Evolutionary conservation across 2,329 filamentous ascomycete species (phyloP).

Genomic region (Colletotrichum tanaceti): DNA sequence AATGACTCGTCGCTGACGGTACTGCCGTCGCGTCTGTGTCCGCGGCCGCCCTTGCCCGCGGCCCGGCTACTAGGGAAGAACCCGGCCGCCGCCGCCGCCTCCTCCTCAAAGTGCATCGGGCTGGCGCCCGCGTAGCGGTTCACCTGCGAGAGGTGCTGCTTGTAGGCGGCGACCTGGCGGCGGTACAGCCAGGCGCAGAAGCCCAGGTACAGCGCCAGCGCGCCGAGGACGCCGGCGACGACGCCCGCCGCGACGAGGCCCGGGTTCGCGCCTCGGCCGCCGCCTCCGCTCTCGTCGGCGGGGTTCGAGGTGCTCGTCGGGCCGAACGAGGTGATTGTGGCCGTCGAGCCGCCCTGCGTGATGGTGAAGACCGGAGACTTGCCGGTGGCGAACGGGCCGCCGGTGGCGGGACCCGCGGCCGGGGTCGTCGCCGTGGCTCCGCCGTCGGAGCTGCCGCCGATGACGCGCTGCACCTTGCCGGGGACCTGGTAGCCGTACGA

Average conservation of each 20-base stretch:
- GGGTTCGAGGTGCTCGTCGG: conserved; percentile 56
- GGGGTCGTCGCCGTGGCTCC: conserved; percentile 76
- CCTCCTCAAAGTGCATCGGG: conserved; percentile 52
- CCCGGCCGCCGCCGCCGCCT: too few relatives aligned
- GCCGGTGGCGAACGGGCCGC: conserved; percentile 77
- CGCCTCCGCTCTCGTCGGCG: conserved; percentile 36
- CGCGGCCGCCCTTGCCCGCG: conserved; percentile 28
- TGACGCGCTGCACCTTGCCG: conserved; percentile 68
- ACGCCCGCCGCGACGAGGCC: conserved; percentile 62
- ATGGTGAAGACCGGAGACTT: conserved; percentile 76
- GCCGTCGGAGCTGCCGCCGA: conserved; percentile 70
- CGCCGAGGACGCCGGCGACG: conserved; percentile 73
- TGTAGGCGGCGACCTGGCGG: conserved; percentile 76
- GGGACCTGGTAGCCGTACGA: conserved; percentile 76
- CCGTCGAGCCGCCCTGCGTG: conserved; percentile 61
- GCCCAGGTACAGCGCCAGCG: conserved; percentile 72
- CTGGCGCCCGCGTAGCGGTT: conserved; percentile 65
- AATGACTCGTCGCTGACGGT: conserved; percentile 44
- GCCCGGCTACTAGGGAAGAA: conserved; percentile 45
- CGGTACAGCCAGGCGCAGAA: conserved; percentile 81
- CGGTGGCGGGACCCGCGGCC: conserved; percentile 69
- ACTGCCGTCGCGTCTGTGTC: conserved; percentile 43
- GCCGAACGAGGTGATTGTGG: conserved; percentile 55
- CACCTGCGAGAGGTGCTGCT: conserved; percentile 73
- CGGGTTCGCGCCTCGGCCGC: conserved; percentile 45